phyloP scores from a whole-genome alignment of 768 basidiomycete species.

The Lactarius tabidus region DNA sequence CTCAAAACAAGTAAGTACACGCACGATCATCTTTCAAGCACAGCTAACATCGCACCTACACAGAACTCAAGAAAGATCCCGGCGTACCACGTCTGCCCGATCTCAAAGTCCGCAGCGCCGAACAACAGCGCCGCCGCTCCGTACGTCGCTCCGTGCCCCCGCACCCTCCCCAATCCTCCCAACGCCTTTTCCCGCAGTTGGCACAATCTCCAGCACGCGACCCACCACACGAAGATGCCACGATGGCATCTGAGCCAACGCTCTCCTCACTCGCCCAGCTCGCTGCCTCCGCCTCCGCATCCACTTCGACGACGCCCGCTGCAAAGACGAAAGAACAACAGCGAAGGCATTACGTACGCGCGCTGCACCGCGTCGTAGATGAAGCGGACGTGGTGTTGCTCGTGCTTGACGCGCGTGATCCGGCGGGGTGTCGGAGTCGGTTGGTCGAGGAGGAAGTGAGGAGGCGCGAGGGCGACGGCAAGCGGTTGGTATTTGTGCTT shows the following conservation, averaged over 20 bases:
- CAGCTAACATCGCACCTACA: background rate
- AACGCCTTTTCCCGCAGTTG: no score
- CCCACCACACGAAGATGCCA: slow-evolving; percentile 44
- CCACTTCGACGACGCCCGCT: slow-evolving; percentile 35
- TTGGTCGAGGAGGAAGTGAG: slow-evolving; percentile 94
- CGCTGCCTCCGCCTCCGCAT: slow-evolving; percentile 36
- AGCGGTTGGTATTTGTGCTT: slow-evolving; percentile 89
- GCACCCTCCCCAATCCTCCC: background rate
- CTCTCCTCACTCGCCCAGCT: slow-evolving; percentile 55
- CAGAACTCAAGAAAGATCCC: slow-evolving; percentile 86
- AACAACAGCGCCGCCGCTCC: slow-evolving; percentile 42
- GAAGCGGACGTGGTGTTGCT: slow-evolving; percentile 87
- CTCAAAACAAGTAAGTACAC: background rate
- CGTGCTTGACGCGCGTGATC: slow-evolving; percentile 91
- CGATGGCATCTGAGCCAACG: slow-evolving; percentile 74
- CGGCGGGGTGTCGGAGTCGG: slow-evolving; percentile 87
- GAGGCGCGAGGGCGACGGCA: slow-evolving; percentile 79
- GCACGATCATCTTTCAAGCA: background rate
- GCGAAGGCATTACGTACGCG: slow-evolving; percentile 69
- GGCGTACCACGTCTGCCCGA: slow-evolving; percentile 81
- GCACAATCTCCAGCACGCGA: slow-evolving; percentile 11
- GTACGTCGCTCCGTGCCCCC: slow-evolving; percentile 32
- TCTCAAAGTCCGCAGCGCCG: slow-evolving; percentile 57
- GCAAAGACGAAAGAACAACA: slow-evolving; percentile 69
- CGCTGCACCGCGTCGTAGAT: slow-evolving; percentile 89